Evolutionary conservation across 306 rosid species (phyloP).

Genomic region (Astragalus glycyphyllos): DNA sequence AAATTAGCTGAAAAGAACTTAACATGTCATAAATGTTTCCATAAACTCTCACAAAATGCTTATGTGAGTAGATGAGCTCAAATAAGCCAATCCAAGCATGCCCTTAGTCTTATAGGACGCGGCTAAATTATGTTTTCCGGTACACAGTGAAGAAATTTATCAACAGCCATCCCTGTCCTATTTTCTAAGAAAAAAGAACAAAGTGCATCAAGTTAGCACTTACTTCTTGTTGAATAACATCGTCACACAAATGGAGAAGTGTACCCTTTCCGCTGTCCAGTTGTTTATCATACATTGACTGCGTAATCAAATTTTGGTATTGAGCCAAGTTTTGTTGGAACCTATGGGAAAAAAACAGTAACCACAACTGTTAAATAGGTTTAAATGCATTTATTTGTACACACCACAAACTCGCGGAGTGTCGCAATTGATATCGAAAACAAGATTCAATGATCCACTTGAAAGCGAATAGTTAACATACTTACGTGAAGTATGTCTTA

Average conservation of each 20-base stretch:
- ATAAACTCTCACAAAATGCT: too few relatives aligned
- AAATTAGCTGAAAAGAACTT: too few relatives aligned
- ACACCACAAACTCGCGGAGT: conserved; percentile 8
- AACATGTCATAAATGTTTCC: too few relatives aligned
- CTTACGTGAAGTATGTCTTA: conserved; percentile 94
- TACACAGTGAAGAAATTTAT: too few relatives aligned
- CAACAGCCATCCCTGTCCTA: conserved; percentile 23
- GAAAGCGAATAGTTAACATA: conserved; percentile 28
- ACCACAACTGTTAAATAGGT: conserved; percentile 30
- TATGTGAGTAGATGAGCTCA: too few relatives aligned
- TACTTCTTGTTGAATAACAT: conserved; percentile 98
- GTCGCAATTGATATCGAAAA: conserved; percentile 23
- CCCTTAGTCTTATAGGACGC: too few relatives aligned
- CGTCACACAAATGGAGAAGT: conserved; percentile 97
- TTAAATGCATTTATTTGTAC: conserved; percentile 30
- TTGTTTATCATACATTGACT: conserved; percentile 96
- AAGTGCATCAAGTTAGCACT: conserved; percentile 48
- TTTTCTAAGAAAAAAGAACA: not conserved
- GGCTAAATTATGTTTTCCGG: too few relatives aligned
- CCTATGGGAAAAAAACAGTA: conserved; percentile 49
- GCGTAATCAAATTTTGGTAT: conserved; percentile 93
- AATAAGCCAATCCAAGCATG: too few relatives aligned
- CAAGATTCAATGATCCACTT: conserved; percentile 14
- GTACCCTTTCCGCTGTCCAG: conserved; percentile 98
- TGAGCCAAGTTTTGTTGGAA: conserved; percentile 88